Evolutionary conservation across 1,284 basidiomycete genomes (phyloP).

Genomic region (Ganoderma meredithae): DNA sequence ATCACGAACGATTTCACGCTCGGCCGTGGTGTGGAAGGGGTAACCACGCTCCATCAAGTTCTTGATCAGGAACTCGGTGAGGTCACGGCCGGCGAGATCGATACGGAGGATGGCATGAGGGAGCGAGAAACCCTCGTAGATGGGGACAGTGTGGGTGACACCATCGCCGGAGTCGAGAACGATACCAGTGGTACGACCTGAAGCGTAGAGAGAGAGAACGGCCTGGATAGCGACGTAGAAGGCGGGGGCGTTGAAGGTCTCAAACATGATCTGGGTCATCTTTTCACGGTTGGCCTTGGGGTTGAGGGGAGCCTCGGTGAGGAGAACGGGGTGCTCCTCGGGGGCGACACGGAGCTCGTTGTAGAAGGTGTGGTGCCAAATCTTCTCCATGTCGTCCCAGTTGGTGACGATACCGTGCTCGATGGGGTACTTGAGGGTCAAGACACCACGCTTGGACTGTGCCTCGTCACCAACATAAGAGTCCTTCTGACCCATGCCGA

Average conservation of each 20-base stretch:
- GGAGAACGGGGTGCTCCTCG: slow-evolving; percentile 94
- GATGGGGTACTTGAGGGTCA: slow-evolving; percentile 90
- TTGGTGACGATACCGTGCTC: slow-evolving; percentile 92
- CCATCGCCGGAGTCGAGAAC: slow-evolving; percentile 95
- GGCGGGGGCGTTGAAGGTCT: slow-evolving; percentile 94
- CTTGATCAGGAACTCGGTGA: slow-evolving; percentile 94
- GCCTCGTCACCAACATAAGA: slow-evolving; percentile 93
- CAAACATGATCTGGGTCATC: slow-evolving; percentile 98
- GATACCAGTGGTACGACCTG: slow-evolving; percentile 93
- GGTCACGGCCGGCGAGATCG: slow-evolving; percentile 94
- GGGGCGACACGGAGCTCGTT: slow-evolving; percentile 85
- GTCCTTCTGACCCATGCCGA: slow-evolving; percentile 88
- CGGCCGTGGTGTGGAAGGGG: slow-evolving; percentile 92
- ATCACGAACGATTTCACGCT: slow-evolving; percentile 96
- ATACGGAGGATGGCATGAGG: slow-evolving; percentile 96
- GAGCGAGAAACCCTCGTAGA: slow-evolving; percentile 95
- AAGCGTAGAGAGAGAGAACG: slow-evolving; percentile 92
- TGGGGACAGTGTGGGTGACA: slow-evolving; percentile 93
- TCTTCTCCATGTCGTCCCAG: slow-evolving; percentile 98
- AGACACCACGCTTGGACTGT: slow-evolving; percentile 95
- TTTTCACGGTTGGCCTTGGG: slow-evolving; percentile 96
- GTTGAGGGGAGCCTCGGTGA: slow-evolving; percentile 94
- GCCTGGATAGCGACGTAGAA: slow-evolving; percentile 96
- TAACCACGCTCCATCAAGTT: slow-evolving; percentile 95
- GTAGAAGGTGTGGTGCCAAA: slow-evolving; percentile 94